phyloP scores from a whole-genome alignment of 164 flowering plant species.

The Stephania cephalantha region DNA sequence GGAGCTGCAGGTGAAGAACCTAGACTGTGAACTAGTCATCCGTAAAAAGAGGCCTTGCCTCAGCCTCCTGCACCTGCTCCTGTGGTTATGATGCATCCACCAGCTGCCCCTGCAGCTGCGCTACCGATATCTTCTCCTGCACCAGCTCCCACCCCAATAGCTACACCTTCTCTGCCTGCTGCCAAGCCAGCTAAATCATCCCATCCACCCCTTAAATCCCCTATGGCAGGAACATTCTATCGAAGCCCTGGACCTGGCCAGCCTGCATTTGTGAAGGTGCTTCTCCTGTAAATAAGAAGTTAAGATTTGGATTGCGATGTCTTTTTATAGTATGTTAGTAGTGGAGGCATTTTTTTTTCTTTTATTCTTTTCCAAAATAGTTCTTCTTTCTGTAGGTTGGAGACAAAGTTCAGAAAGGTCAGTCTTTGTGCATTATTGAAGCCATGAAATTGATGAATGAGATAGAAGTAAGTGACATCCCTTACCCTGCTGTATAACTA shows the following conservation, averaged over 20 bases:
- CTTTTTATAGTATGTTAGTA: neutral
- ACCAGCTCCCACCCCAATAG: constrained; percentile 24
- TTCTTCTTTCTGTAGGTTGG: constrained; percentile 29
- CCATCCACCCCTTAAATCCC: constrained; percentile 62
- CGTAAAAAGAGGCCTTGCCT: constrained; percentile 80
- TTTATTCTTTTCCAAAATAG: neutral
- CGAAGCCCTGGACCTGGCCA: constrained; percentile 60
- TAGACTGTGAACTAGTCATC: constrained; percentile 60
- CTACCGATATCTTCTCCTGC: constrained; percentile 20
- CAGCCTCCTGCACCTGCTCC: constrained; percentile 42
- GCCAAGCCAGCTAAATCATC: constrained; percentile 47
- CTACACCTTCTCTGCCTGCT: constrained; percentile 32
- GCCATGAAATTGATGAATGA: constrained; percentile 58
- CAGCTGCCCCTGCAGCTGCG: constrained; percentile 21
- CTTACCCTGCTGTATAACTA: neutral
- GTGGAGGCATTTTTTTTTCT: constrained; percentile 1
- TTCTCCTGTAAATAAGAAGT: neutral
- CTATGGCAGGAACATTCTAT: constrained; percentile 89
- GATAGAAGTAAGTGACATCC: constrained; percentile 31
- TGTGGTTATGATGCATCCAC: constrained; percentile 33
- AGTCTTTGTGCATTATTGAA: constrained; percentile 42
- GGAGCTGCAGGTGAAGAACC: constrained; percentile 76
- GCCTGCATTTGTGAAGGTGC: constrained; percentile 79
- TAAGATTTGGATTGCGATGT: neutral
- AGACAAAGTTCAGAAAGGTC: constrained; percentile 44